Conservation (phyloP, 2,329 filamentous ascomycete species). For the Juglanconis sp. region DNA sequence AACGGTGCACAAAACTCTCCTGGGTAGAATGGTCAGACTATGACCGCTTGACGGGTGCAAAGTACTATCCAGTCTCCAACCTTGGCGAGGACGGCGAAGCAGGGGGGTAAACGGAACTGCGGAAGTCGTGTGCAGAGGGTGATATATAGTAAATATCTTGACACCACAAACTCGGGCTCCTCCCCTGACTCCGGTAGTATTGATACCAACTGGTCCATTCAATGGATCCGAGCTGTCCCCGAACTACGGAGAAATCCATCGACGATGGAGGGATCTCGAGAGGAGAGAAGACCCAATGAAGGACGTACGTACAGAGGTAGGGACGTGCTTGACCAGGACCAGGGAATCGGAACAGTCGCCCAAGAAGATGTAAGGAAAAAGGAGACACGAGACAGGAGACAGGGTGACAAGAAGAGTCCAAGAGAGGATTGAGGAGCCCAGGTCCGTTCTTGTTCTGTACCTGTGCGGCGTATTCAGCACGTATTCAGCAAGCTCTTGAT, state of each 20-base stretch:
- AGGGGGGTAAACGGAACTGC: neutral
- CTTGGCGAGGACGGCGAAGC: neutral
- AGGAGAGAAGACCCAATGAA: neutral
- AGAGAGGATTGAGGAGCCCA: neutral
- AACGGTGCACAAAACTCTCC: constrained; percentile 2
- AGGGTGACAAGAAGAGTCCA: neutral
- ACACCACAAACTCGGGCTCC: neutral
- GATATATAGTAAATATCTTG: constrained; percentile 4
- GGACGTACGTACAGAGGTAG: neutral
- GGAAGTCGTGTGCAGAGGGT: neutral
- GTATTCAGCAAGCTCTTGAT: neutral
- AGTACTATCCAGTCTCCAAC: too few relatives aligned
- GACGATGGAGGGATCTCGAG: neutral
- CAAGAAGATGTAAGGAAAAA: constrained; percentile 6
- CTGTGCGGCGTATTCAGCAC: neutral
- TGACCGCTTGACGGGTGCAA: neutral
- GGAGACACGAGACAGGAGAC: constrained; percentile 8
- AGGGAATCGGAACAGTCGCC: constrained; percentile 12
- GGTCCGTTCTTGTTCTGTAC: neutral
- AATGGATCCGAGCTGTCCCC: neutral
- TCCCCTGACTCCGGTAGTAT: neutral
- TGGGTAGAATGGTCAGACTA: neutral
- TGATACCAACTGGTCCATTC: neutral
- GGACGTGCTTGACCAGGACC: constrained; percentile 11
- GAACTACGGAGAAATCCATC: neutral